A percentile compares a stretch with the other conserved stretches of the same genome.
phyloP scores from a whole-genome alignment of 345 rosid genomes.

The Sonneratia alba region DNA sequence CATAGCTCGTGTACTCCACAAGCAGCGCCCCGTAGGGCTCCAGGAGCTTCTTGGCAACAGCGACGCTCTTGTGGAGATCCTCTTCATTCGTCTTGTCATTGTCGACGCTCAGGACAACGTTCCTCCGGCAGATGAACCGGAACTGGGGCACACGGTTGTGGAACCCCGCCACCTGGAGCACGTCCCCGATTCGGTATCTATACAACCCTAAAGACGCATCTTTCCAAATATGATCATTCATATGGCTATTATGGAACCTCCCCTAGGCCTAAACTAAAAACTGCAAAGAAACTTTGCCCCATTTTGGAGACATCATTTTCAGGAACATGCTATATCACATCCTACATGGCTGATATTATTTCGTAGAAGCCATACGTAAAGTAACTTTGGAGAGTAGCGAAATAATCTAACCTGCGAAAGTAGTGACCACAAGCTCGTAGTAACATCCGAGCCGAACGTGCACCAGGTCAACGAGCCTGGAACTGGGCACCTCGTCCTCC shows the following conservation, averaged over 20 bases:
- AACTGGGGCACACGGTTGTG: conserved; percentile 56
- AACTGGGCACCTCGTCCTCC: conserved; percentile 31
- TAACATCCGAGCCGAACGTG: conserved; percentile 38
- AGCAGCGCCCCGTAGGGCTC: conserved; percentile 40
- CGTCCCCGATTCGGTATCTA: conserved; percentile 54
- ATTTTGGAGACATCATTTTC: no score
- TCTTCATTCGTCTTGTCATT: conserved; percentile 59
- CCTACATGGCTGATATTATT: no score
- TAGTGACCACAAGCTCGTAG: conserved; percentile 57
- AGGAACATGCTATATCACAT: not conserved
- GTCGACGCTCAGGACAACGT: conserved; percentile 57
- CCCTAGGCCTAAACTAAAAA: not conserved
- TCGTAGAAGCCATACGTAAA: not conserved
- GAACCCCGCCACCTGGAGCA: conserved; percentile 52
- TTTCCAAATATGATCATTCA: not conserved
- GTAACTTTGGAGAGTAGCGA: not conserved
- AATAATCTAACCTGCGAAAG: conserved; percentile 37
- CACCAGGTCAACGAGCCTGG: conserved; percentile 45
- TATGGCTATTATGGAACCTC: not conserved
- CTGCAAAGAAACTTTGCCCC: no score
- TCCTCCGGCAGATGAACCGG: conserved; percentile 57
- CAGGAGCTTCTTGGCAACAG: conserved; percentile 35
- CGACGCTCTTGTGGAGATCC: conserved; percentile 50
- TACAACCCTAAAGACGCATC: conserved; percentile 27
- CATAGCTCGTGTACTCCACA: conserved; percentile 54